Conservation (phyloP, 768 basidiomycete species). For the Rhodosporidiobolus odoratus region DNA sequence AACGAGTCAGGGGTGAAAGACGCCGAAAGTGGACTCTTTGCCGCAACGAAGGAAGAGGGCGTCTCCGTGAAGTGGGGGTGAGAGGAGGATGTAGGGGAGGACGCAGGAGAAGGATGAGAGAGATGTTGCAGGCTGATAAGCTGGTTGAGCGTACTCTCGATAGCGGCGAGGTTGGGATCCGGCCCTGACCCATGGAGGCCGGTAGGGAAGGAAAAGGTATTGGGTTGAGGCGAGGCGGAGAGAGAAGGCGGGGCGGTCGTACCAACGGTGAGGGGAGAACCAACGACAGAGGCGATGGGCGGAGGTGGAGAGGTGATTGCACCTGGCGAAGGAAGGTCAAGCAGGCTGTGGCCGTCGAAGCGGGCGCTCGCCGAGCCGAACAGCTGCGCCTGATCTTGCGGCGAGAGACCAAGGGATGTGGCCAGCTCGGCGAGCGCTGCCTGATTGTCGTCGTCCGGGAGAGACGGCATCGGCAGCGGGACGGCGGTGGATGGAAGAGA, state of each 20-base stretch:
- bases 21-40: constrained; percentile 10
- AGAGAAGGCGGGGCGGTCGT: not conserved
- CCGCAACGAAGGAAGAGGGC: not conserved
- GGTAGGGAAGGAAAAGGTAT: constrained; percentile 14
- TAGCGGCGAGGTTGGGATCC: constrained; percentile 36
- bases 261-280: not conserved
- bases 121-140: constrained; percentile 38
- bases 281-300: not conserved
- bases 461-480: not conserved
- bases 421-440: constrained; percentile 25
- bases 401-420: constrained; percentile 31
- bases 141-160: constrained; percentile 39
- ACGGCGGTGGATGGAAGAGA: not conserved
- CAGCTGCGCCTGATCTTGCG: constrained; percentile 29
- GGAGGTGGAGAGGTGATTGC: constrained; percentile 5
- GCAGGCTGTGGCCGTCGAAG: constrained; percentile 13
- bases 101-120: not conserved
- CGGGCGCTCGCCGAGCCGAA: constrained; percentile 28
- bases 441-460: not conserved
- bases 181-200: not conserved
- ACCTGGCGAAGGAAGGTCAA: constrained; percentile 13
- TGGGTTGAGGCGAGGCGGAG: not conserved
- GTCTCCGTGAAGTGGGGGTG: not conserved
- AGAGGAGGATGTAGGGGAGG: not conserved
- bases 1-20: constrained; percentile 4